phyloP scores from a whole-genome alignment of 169 alveolate species.

The Theileria luwenshuni region DNA sequence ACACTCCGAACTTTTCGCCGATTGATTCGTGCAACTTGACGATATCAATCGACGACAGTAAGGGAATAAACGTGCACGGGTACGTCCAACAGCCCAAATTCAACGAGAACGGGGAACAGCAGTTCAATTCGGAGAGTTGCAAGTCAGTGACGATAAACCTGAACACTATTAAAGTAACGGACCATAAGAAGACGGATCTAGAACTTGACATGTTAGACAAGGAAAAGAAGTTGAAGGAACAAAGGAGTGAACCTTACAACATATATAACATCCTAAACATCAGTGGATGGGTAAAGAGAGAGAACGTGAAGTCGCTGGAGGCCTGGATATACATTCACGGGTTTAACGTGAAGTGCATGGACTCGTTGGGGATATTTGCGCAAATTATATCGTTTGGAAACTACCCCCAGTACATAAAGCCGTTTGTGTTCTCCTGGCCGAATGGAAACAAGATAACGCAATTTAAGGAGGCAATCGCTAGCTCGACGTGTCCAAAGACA shows the following conservation, averaged over 20 bases:
- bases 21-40: conserved; percentile 74
- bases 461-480: conserved; percentile 65
- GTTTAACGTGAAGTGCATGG: conserved; percentile 62
- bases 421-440: conserved; percentile 84
- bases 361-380: conserved; percentile 73
- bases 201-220: background rate
- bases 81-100: conserved; percentile 60
- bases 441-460: conserved; percentile 68
- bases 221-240: background rate
- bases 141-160: conserved; percentile 47
- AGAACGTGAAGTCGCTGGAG: conserved; percentile 71
- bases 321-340: conserved; percentile 83
- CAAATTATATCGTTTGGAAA: conserved; percentile 82
- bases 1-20: conserved; percentile 80
- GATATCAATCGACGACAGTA: conserved; percentile 79
- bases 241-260: background rate
- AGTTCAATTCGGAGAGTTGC: conserved; percentile 49
- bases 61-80: conserved; percentile 74
- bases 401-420: conserved; percentile 82
- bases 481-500: conserved; percentile 45
- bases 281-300: conserved; percentile 17
- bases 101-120: conserved; percentile 33
- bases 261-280: background rate
- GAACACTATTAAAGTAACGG: conserved; percentile 29
- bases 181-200: background rate